Conservation (phyloP, 768 basidiomycete genomes). For the Phaeotremella fagi region DNA sequence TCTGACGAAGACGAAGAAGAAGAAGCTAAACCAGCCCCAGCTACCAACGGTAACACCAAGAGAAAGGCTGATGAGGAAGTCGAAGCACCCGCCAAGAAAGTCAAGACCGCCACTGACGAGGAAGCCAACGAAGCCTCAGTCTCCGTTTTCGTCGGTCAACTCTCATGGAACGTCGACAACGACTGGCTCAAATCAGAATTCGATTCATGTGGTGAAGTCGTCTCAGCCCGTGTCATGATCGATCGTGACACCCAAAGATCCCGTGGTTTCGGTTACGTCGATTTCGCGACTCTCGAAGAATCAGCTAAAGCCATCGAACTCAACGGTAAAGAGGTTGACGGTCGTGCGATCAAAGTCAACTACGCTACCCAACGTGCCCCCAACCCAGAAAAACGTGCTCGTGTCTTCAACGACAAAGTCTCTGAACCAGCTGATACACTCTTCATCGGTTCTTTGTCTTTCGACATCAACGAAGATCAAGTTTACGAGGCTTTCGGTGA, state of each 20-base stretch:
- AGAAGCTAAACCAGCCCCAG: constrained; percentile 54
- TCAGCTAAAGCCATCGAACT: constrained; percentile 71
- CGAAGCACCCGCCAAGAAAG: constrained; percentile 69
- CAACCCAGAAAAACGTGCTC: constrained; percentile 63
- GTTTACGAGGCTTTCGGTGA: constrained; percentile 89
- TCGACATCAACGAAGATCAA: constrained; percentile 69
- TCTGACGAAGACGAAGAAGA: constrained; percentile 41
- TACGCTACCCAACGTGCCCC: constrained; percentile 58
- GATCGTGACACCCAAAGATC: constrained; percentile 51
- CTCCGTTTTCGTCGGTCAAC: constrained; percentile 82
- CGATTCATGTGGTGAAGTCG: constrained; percentile 78
- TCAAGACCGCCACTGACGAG: constrained; percentile 56
- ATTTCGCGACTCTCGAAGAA: constrained; percentile 53
- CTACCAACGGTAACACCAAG: constrained; percentile 52
- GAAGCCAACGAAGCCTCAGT: constrained; percentile 55
- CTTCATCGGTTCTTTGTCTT: constrained; percentile 89
- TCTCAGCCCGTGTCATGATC: constrained; percentile 74
- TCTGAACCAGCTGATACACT: constrained; percentile 67
- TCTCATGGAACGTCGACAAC: constrained; percentile 96
- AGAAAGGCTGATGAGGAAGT: constrained; percentile 71
- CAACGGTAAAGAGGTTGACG: constrained; percentile 86
- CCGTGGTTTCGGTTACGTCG: constrained; percentile 57
- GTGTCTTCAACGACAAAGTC: constrained; percentile 66
- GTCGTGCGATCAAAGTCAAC: constrained; percentile 81
- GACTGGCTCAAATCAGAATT: constrained; percentile 93